Evolutionary conservation across 257 asterid species (phyloP).

Genomic region (Rehmannia glutinosa): DNA sequence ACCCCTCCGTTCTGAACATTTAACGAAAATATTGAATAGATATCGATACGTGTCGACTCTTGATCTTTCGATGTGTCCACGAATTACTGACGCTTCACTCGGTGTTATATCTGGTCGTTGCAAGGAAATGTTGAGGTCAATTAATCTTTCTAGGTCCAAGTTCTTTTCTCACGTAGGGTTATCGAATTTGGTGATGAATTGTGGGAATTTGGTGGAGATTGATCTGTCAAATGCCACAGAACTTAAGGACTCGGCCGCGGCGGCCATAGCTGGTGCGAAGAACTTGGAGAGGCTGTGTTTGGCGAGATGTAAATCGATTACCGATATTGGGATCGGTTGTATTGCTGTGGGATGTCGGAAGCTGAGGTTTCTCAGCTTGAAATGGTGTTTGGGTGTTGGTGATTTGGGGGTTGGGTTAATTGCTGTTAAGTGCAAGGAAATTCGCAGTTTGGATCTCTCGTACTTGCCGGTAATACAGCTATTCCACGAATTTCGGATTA

Average conservation of each 20-base stretch:
- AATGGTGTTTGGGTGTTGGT: slow-evolving; percentile 88
- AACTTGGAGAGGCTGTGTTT: slow-evolving; percentile 72
- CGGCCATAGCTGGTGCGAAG: slow-evolving; percentile 79
- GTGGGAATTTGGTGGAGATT: slow-evolving; percentile 72
- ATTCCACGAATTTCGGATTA: not conserved
- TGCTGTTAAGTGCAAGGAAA: slow-evolving; percentile 80
- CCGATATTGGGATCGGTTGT: slow-evolving; percentile 92
- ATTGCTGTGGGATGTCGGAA: slow-evolving; percentile 86
- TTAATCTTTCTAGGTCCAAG: slow-evolving; percentile 71
- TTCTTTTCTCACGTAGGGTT: slow-evolving; percentile 58
- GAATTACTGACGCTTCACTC: slow-evolving; percentile 55
- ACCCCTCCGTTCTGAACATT: slow-evolving; percentile 61
- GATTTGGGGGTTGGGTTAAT: slow-evolving; percentile 86
- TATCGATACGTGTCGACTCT: slow-evolving; percentile 47
- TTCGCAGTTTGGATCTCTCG: slow-evolving; percentile 79
- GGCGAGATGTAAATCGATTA: slow-evolving; percentile 66
- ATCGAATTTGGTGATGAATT: slow-evolving; percentile 50
- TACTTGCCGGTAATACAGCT: slow-evolving; percentile 63
- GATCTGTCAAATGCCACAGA: slow-evolving; percentile 79
- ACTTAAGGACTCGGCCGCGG: slow-evolving; percentile 58
- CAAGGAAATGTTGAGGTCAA: slow-evolving; percentile 49
- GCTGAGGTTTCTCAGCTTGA: slow-evolving; percentile 71
- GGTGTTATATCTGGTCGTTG: slow-evolving; percentile 32
- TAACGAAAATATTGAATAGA: slow-evolving; percentile 41
- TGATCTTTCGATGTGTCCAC: slow-evolving; percentile 74